phyloP scores from a whole-genome alignment of 2,329 filamentous ascomycete genomes.

The Aspergillus melleus region DNA sequence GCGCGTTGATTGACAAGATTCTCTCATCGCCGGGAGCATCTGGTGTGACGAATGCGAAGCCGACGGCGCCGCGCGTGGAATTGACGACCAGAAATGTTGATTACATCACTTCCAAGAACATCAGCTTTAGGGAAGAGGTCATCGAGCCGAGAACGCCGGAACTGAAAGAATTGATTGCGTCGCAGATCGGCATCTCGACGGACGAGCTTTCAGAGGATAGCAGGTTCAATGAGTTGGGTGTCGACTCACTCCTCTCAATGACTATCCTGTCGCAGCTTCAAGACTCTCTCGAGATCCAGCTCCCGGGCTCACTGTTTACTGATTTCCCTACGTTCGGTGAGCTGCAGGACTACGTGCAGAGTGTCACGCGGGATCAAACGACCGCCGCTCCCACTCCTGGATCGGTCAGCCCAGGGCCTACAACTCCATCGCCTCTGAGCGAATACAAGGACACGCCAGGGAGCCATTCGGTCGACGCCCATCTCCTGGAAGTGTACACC shows the following conservation, averaged over 20 bases:
- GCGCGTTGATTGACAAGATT: constrained; percentile 21
- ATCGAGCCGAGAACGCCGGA: not conserved
- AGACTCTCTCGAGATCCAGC: not conserved
- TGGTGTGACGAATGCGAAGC: not conserved
- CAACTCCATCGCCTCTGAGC: not conserved
- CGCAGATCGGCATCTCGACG: not conserved
- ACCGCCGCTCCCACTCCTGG: not conserved
- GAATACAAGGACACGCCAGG: not conserved
- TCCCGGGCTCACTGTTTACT: not conserved
- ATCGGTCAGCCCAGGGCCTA: not conserved
- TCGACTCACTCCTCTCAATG: not conserved
- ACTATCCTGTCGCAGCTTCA: not conserved
- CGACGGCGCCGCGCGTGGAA: not conserved
- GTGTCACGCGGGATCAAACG: not conserved
- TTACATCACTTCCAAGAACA: not conserved
- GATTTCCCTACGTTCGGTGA: not conserved
- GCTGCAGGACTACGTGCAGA: not conserved
- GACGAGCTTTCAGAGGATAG: not conserved
- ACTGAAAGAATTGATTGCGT: not conserved
- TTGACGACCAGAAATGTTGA: not conserved
- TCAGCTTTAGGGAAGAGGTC: not conserved
- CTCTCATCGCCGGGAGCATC: constrained; percentile 12
- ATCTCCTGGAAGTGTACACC: not conserved
- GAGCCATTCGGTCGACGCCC: not conserved
- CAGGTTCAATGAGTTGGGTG: not conserved